Evolutionary conservation across 805 yeast genomes (phyloP).

Genomic region (Lachancea sp.): DNA sequence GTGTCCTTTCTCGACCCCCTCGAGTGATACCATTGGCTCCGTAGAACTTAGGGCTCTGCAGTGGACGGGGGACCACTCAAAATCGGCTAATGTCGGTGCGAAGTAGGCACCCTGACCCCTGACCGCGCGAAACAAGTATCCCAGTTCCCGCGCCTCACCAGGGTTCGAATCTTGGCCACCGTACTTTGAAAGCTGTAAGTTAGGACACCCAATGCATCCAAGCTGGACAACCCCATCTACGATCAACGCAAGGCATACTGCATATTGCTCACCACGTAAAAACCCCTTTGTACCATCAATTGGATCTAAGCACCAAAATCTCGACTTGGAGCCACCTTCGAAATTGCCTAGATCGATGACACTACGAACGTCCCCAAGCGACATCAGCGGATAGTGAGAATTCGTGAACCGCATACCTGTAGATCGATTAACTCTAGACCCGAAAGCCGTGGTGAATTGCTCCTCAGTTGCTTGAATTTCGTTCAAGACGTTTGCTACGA

Average conservation of each 20-base stretch:
- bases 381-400: conserved; percentile 31
- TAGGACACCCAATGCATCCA: conserved; percentile 97
- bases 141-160: conserved; percentile 24
- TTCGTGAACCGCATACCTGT: conserved; percentile 13
- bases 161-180: conserved; percentile 36
- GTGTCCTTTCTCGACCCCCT: conserved; percentile 94
- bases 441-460: conserved; percentile 33
- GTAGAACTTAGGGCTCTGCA: conserved; percentile 30
- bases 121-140: conserved; percentile 32
- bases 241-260: conserved; percentile 87
- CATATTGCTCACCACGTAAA: conserved; percentile 91
- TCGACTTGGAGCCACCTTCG: conserved; percentile 67
- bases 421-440: conserved; percentile 1
- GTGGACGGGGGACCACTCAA: conserved; percentile 49
- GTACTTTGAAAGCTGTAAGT: conserved; percentile 43
- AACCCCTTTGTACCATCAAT: conserved; percentile 98
- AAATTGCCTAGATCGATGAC: conserved; percentile 77
- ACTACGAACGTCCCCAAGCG: conserved; percentile 46
- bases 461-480: conserved; percentile 52
- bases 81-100: conserved; percentile 29
- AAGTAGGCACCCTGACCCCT: conserved; percentile 33
- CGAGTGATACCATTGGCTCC: conserved; percentile 36
- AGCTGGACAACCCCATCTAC: conserved; percentile 78
- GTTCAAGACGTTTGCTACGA: conserved; percentile 45
- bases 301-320: conserved; percentile 97